Conservation (phyloP, 2,329 filamentous ascomycete genomes). For the Tolypocladium paradoxum region DNA sequence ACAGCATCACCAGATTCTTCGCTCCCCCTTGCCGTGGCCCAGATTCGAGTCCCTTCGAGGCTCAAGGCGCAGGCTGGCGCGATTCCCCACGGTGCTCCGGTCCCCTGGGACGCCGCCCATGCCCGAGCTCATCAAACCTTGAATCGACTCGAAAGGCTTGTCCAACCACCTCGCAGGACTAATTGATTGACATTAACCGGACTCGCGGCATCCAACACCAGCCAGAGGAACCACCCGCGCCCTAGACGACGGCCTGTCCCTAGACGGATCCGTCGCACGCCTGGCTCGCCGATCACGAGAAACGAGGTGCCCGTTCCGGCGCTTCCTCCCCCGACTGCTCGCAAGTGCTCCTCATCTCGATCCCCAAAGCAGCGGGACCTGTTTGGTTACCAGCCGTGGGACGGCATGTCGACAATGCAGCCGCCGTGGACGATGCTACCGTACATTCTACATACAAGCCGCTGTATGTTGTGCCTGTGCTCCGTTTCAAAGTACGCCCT, state of each 20-base stretch:
- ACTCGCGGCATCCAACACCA: conserved; percentile 6
- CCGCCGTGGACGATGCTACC: not conserved
- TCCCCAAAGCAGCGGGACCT: not conserved
- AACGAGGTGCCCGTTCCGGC: not conserved
- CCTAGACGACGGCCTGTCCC: conserved; percentile 6
- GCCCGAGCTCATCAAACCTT: conserved; percentile 1
- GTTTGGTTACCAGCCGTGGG: not conserved
- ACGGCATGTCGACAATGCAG: not conserved
- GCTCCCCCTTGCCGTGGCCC: not conserved
- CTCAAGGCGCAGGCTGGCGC: conserved; percentile 4
- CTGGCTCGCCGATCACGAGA: not conserved
- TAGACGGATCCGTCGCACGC: conserved; percentile 1
- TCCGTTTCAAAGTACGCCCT: not conserved
- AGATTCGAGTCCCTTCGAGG: not conserved
- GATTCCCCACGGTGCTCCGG: not conserved
- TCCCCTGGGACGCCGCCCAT: not conserved
- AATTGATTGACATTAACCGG: conserved; percentile 3
- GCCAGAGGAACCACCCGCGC: conserved; percentile 9
- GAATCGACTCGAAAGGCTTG: conserved; percentile 8
- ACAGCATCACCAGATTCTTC: conserved; percentile 1
- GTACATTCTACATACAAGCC: not conserved
- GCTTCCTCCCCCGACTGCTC: not conserved
- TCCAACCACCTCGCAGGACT: conserved; percentile 19
- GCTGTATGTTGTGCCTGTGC: not conserved
- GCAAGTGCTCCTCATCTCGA: not conserved